These are phyloP conservation scores for Discostella pseudostelligera DNA, from an alignment of 108 stramenopile species.

Conservation along the genomic window DNA sequence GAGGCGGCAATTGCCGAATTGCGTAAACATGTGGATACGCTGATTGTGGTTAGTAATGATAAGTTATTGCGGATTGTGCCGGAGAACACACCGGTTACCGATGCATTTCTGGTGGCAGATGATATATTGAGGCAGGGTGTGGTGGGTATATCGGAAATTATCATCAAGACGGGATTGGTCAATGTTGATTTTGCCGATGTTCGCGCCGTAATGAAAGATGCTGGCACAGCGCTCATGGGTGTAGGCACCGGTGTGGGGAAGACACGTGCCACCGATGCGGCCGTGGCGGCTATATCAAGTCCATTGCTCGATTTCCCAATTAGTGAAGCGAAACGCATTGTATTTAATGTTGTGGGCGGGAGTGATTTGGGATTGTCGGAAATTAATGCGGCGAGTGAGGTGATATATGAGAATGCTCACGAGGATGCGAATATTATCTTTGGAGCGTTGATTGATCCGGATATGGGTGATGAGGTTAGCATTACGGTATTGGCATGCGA, in stretches of 20 bases:
- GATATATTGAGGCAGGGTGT: conserved; percentile 81
- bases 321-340: conserved; percentile 56
- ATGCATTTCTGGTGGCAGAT: conserved; percentile 82
- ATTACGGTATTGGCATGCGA: conserved; percentile 70
- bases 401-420: conserved; percentile 83
- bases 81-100: conserved; percentile 71
- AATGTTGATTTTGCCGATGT: conserved; percentile 89
- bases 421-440: conserved; percentile 88
- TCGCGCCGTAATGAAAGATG: conserved; percentile 64
- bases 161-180: conserved; percentile 75
- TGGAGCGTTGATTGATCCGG: conserved; percentile 77
- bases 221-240: conserved; percentile 81
- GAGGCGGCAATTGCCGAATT: conserved; percentile 57
- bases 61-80: conserved; percentile 75
- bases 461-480: conserved; percentile 63
- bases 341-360: conserved; percentile 84
- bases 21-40: conserved; percentile 64
- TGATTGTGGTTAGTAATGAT: conserved; percentile 83
- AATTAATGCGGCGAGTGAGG: conserved; percentile 75
- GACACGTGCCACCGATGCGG: conserved; percentile 69
- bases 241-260: conserved; percentile 73
- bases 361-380: conserved; percentile 61
- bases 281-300: conserved; percentile 68
- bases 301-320: conserved; percentile 75
- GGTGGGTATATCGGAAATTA: conserved; percentile 82